Conservation (phyloP, 2,329 filamentous ascomycete genomes). For the Didymella segeticola region DNA sequence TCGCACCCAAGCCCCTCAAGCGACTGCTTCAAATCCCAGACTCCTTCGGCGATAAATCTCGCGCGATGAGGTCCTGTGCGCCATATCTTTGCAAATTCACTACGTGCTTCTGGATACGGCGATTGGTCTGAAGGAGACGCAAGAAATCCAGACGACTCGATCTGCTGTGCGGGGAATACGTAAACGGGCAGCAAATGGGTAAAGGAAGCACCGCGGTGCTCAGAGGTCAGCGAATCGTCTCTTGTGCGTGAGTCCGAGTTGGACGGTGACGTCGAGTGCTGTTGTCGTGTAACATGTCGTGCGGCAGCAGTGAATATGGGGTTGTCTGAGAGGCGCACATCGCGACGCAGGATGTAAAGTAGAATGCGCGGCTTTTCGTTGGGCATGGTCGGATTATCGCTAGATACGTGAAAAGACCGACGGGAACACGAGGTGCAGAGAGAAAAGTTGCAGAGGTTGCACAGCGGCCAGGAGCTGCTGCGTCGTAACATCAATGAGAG, state of each 20-base stretch:
- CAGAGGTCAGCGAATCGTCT: conserved; percentile 37
- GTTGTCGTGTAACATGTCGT: conserved; percentile 25
- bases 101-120: conserved; percentile 73
- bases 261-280: conserved; percentile 11
- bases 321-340: conserved; percentile 77
- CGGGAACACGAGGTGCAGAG: conserved; percentile 34
- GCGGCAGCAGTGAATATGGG: conserved; percentile 69
- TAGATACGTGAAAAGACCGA: conserved; percentile 21
- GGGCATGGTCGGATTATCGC: conserved; percentile 29
- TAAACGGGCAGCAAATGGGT: conserved; percentile 71
- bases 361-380: conserved; percentile 56
- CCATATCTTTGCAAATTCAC: conserved; percentile 71
- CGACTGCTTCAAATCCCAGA: conserved; percentile 73
- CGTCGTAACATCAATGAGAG: conserved; percentile 41
- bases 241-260: conserved; percentile 45
- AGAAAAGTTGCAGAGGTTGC: conserved; percentile 34
- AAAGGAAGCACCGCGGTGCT: conserved; percentile 29
- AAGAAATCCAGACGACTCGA: conserved; percentile 80
- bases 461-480: conserved; percentile 41
- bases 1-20: conserved; percentile 67
- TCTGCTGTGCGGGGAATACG: conserved; percentile 71
- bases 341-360: conserved; percentile 74
- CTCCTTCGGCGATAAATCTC: conserved; percentile 73
- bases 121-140: conserved; percentile 47
- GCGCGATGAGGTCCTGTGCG: conserved; percentile 75